A percentile compares a stretch with the other conserved stretches of the same genome.
These are phyloP conservation scores for Neofusicoccum ribis DNA, from an alignment of 2,329 filamentous ascomycete genomes.

Conservation along the genomic window DNA sequence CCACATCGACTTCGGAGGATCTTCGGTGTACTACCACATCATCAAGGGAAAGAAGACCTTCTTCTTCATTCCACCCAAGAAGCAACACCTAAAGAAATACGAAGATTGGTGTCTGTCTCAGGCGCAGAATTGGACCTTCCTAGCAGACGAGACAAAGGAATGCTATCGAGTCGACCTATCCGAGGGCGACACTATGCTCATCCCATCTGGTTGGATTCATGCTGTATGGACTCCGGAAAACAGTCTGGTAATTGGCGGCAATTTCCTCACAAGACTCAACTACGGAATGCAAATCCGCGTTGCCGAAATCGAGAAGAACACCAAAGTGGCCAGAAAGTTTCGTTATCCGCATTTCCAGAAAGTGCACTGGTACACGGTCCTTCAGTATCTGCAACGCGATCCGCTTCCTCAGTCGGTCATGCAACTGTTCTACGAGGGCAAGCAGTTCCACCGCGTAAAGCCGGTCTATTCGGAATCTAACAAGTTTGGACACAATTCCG, in stretches of 20 bases:
- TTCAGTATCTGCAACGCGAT: slow-evolving; percentile 65
- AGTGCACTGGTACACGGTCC: slow-evolving; percentile 67
- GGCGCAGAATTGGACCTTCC: slow-evolving; percentile 65
- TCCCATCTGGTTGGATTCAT: slow-evolving; percentile 71
- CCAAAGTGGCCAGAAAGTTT: slow-evolving; percentile 65
- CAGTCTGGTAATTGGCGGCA: slow-evolving; percentile 70
- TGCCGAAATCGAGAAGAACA: slow-evolving; percentile 66
- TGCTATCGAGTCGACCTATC: slow-evolving; percentile 67
- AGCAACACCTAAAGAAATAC: slow-evolving; percentile 68
- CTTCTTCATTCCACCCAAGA: slow-evolving; percentile 69
- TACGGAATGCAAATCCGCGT: slow-evolving; percentile 68
- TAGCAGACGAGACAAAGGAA: slow-evolving; percentile 64
- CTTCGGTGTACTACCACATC: slow-evolving; percentile 71
- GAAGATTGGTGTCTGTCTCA: slow-evolving; percentile 70
- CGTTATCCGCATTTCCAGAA: slow-evolving; percentile 69
- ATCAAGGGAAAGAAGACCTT: slow-evolving; percentile 69
- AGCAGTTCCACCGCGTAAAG: slow-evolving; percentile 55
- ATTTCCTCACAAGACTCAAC: slow-evolving; percentile 66
- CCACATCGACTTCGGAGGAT: slow-evolving; percentile 71
- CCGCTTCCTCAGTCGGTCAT: slow-evolving; percentile 60
- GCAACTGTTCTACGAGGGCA: slow-evolving; percentile 56
- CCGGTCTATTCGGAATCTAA: slow-evolving; percentile 62
- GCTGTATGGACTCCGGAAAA: slow-evolving; percentile 71
- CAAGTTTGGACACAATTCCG: slow-evolving; percentile 53
- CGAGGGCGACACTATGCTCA: slow-evolving; percentile 69